Evolutionary conservation across 148 eudicot genomes (phyloP), one percentile per base, ranked within the genome.

Genomic region (Chenopodium berlandieri): DNA sequence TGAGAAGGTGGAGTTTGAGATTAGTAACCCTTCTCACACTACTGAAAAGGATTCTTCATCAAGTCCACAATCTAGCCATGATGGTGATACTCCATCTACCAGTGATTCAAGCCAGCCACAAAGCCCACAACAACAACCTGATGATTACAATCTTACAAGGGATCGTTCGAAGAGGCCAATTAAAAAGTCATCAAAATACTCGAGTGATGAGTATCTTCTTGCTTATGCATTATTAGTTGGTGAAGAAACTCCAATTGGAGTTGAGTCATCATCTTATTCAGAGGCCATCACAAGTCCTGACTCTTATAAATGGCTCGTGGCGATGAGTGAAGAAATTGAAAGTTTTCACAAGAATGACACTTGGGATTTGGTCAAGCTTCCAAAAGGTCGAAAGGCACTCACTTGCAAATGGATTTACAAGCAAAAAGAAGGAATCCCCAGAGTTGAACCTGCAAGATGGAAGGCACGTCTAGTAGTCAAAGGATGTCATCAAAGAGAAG

Each of bases 1-100:
- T 46, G 76, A 73, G 76, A 73, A 73, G 76, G 34, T 73, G 75
- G 75, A 73, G 75, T 46, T 44, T 0, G 54, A 73, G 50, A 46
- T 23, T n/a, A 73, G 25, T 25, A 47, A 4, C 2, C 32, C 22
- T 9, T 23, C 31, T 46, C 60, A 32, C 2, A 73, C 1, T 2
- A 7, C 8, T 6, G 30, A 25, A 8, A 1, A 8, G 10, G 32
- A 13, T 5, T 23, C 27, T 47, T 48, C 60, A 9, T 68, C 40
- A 30, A 30, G 40, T 6, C 34, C 52, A 23, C 76, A 73, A 19
- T 73, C 31, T 2, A 48, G 52, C 7, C 76, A 73, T 47, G 54
- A 48, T 73, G 32, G 7, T 73, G 4, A 11, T 73, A 30, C 32
- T 47, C 31, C 34, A 73, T 3, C 9, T 40, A 40, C 75, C 54